Conservation (phyloP, 164 flowering plant genomes). For the Piper longum region DNA sequence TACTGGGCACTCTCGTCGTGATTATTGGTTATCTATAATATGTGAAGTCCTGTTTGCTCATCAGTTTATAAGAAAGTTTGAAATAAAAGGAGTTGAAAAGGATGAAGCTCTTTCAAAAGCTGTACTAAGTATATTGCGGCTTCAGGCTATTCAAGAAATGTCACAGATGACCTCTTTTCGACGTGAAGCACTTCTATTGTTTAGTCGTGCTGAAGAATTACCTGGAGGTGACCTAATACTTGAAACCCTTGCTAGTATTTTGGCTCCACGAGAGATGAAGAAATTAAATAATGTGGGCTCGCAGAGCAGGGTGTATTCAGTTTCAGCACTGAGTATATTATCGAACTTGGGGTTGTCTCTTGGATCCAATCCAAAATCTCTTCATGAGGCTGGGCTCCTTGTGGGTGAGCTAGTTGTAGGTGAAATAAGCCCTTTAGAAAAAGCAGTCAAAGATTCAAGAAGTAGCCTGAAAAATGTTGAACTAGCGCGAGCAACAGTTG, state of each 20-base stretch:
- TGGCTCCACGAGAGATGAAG: conserved; percentile 29
- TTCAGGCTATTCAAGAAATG: conserved; percentile 70
- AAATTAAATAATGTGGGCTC: conserved; percentile 15
- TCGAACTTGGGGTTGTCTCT: conserved; percentile 56
- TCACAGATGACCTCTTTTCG: conserved; percentile 20
- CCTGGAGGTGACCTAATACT: conserved; percentile 93
- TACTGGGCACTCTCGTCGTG: conserved; percentile 85
- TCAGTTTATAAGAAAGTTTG: conserved; percentile 50
- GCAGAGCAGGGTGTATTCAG: conserved; percentile 44
- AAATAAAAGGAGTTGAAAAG: conserved; percentile 39
- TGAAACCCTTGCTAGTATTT: conserved; percentile 63
- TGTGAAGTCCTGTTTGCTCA: conserved; percentile 69
- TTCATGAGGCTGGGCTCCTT: conserved; percentile 28
- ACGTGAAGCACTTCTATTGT: conserved; percentile 58
- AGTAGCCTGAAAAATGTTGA: conserved; percentile 56
- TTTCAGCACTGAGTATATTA: conserved; percentile 48
- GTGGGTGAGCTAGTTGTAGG: conserved; percentile 88
- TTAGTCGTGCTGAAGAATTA: conserved; percentile 74
- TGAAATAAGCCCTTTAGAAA: conserved; percentile 51
- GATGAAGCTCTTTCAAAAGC: conserved; percentile 76
- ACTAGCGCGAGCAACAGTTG: conserved; percentile 70
- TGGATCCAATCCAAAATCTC: conserved; percentile 28
- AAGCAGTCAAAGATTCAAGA: conserved; percentile 57
- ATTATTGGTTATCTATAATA: conserved; percentile 85
- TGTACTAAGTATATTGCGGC: conserved; percentile 64